These are phyloP conservation scores for Salvia sclarea DNA, from an alignment of 305 asterid genomes.

Conservation along the genomic window DNA sequence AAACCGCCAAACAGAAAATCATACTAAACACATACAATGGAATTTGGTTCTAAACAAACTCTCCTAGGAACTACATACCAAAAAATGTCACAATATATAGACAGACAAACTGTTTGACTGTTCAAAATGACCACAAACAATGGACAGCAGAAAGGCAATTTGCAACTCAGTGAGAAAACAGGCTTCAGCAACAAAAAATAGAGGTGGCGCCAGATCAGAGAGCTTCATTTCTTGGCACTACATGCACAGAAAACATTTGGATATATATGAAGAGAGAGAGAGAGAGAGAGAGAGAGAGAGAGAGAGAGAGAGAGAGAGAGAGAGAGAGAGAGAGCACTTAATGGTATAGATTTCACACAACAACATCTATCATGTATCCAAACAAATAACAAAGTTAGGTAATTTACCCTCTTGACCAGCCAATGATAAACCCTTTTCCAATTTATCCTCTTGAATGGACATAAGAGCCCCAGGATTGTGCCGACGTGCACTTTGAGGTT, in stretches of 20 bases:
- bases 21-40: neutral
- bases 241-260: neutral
- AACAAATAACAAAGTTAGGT: constrained; percentile 19
- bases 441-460: constrained; percentile 76
- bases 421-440: constrained; percentile 50
- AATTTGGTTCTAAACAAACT: neutral
- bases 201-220: neutral
- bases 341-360: constrained; percentile 26
- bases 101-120: no score
- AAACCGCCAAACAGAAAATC: neutral
- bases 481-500: constrained; percentile 86
- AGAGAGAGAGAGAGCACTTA: neutral
- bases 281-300: neutral
- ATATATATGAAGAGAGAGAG: neutral
- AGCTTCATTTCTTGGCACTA: neutral
- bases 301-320: neutral
- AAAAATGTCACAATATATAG: neutral
- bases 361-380: neutral
- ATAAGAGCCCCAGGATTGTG: constrained; percentile 71
- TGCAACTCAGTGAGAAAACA: constrained; percentile 20
- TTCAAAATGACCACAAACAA: no score
- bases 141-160: neutral
- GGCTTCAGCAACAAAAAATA: constrained; percentile 4
- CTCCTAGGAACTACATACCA: no score
- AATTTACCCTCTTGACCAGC: constrained; percentile 75